These are phyloP conservation scores for Aspergillus latus DNA, from an alignment of 2,329 filamentous ascomycete genomes.

Conservation along the genomic window DNA sequence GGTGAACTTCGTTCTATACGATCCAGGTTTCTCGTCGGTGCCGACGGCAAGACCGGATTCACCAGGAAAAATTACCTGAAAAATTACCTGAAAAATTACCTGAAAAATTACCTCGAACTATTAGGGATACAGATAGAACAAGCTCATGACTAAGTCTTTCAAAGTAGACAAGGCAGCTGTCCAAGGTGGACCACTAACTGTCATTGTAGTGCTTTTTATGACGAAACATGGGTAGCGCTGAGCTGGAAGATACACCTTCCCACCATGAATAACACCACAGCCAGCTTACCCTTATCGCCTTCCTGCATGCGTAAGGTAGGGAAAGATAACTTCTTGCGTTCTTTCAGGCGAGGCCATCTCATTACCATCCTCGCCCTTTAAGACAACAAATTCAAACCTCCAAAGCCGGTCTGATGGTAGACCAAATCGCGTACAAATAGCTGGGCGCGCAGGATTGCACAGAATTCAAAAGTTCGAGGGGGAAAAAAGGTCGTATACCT, in stretches of 20 bases:
- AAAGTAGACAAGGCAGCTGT: background rate
- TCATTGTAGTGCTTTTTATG: constrained; percentile 20
- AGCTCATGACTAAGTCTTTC: constrained; percentile 20
- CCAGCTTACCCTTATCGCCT: constrained; percentile 17
- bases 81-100: constrained; percentile 39
- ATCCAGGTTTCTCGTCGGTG: constrained; percentile 43
- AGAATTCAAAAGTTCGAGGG: constrained; percentile 49
- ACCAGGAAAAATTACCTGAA: constrained; percentile 39
- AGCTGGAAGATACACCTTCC: constrained; percentile 42
- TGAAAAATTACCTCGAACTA: constrained; percentile 42
- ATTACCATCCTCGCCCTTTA: constrained; percentile 28
- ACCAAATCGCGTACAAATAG: constrained; percentile 49
- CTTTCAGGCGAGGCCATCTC: constrained; percentile 34
- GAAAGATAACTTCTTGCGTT: constrained; percentile 28
- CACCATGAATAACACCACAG: background rate
- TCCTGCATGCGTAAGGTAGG: constrained; percentile 29
- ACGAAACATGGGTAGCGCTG: constrained; percentile 49
- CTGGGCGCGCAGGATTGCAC: constrained; percentile 43
- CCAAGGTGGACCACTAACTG: background rate
- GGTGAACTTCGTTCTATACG: constrained; percentile 21
- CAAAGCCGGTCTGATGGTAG: constrained; percentile 43
- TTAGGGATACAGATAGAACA: constrained; percentile 41
- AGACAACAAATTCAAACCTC: constrained; percentile 38
- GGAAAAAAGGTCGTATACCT: constrained; percentile 52
- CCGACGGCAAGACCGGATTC: constrained; percentile 51